Evolutionary conservation across 2,329 filamentous ascomycete species (phyloP).

Genomic region (Claviceps capensis): DNA sequence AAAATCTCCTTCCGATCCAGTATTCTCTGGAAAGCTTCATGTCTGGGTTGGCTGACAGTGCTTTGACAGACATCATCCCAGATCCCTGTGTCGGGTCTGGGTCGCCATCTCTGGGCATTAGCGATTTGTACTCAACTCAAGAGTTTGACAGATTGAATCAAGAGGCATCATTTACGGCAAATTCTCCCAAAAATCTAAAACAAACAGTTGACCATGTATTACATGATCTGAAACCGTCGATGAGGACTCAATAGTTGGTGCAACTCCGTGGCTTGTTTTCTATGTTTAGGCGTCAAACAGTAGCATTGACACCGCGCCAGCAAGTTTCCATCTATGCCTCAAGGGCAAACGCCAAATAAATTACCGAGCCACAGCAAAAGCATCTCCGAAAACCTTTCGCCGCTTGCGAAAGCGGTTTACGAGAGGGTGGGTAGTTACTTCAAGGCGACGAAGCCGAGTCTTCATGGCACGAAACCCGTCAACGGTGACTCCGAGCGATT

Average conservation of each 20-base stretch:
- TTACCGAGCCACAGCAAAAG: constrained; percentile 12
- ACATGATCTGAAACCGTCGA: constrained; percentile 57
- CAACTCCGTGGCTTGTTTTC: neutral
- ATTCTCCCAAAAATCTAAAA: constrained; percentile 52
- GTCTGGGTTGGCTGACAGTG: neutral
- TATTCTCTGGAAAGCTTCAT: neutral
- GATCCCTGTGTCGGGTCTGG: constrained; percentile 46
- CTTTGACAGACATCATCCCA: constrained; percentile 46
- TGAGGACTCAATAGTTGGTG: constrained; percentile 53
- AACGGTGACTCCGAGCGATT: constrained; percentile 20
- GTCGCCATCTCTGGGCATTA: constrained; percentile 35
- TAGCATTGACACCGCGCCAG: constrained; percentile 19
- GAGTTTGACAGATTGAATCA: constrained; percentile 57
- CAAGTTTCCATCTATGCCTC: constrained; percentile 32
- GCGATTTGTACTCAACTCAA: constrained; percentile 35
- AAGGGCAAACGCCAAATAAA: constrained; percentile 7
- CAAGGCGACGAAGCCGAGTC: constrained; percentile 23
- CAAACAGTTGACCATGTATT: constrained; percentile 62
- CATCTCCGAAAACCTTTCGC: constrained; percentile 31
- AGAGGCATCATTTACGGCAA: constrained; percentile 46
- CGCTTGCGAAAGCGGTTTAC: constrained; percentile 30
- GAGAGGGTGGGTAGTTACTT: constrained; percentile 27
- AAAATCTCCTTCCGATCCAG: constrained; percentile 9
- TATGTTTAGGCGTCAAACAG: neutral
- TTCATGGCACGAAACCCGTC: constrained; percentile 17